A percentile compares a stretch with the other conserved stretches of the same genome.
phyloP scores from a whole-genome alignment of 2,329 filamentous ascomycete species.

The Arthrinium phaeospermum region DNA sequence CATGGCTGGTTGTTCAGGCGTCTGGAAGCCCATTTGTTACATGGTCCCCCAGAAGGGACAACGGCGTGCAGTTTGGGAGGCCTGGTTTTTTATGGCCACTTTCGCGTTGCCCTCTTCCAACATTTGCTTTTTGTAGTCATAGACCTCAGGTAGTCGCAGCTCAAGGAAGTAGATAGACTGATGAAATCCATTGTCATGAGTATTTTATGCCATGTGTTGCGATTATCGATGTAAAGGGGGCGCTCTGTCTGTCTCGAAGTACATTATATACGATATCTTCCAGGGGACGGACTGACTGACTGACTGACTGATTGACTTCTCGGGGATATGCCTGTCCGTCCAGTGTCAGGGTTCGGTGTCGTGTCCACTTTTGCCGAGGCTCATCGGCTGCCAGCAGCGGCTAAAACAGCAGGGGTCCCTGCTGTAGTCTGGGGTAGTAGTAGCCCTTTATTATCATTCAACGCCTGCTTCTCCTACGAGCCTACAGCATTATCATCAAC shows the following conservation, averaged over 20 bases:
- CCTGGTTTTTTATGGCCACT: not conserved
- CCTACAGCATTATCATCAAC: not conserved
- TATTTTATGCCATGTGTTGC: not conserved
- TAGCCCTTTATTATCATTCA: not conserved
- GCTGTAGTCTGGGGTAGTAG: not conserved
- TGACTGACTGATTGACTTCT: too few species aligned
- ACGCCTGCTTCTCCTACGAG: not conserved
- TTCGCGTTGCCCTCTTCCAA: not conserved
- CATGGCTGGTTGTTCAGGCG: conserved; percentile 24
- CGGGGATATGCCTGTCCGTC: too few species aligned
- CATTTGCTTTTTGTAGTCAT: conserved; percentile 10
- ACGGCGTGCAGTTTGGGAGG: conserved; percentile 20
- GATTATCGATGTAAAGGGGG: not conserved
- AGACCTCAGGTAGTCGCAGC: not conserved
- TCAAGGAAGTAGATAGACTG: conserved; percentile 7
- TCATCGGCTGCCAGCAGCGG: conserved; percentile 4
- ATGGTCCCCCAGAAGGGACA: conserved; percentile 15
- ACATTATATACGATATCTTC: too few species aligned
- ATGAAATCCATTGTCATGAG: conserved; percentile 1
- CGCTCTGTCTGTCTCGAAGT: not conserved
- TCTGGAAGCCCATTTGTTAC: conserved; percentile 21
- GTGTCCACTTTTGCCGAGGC: conserved; percentile 9
- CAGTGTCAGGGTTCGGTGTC: not conserved
- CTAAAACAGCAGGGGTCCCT: not conserved
- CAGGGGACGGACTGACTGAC: too few species aligned